phyloP scores from a whole-genome alignment of 768 basidiomycete genomes.

The Pleurotus tuoliensis region DNA sequence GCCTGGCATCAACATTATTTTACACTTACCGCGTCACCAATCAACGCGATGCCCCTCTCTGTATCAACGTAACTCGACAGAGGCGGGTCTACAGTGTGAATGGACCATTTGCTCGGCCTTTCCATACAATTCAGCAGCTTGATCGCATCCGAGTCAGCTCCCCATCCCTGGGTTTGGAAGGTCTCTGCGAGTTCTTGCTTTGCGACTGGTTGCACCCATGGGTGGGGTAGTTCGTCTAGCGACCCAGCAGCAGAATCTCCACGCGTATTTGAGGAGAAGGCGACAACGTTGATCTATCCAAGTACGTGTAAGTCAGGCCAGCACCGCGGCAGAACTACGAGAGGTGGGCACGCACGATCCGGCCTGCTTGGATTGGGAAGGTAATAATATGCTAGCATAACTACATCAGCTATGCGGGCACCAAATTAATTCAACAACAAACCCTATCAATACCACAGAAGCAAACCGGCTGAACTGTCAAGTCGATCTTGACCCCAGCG shows the following conservation, averaged over 20 bases:
- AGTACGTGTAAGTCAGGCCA: not conserved
- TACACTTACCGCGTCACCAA: constrained; percentile 48
- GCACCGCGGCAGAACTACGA: not conserved
- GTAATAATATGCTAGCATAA: constrained; percentile 45
- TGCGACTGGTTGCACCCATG: constrained; percentile 40
- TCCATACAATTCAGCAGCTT: constrained; percentile 38
- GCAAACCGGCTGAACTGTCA: constrained; percentile 31
- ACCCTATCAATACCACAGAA: constrained; percentile 47
- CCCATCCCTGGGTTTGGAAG: constrained; percentile 37
- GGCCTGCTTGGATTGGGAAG: constrained; percentile 41
- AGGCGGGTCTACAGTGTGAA: constrained; percentile 45
- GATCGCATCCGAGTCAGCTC: constrained; percentile 30
- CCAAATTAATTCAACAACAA: constrained; percentile 5
- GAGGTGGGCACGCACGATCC: constrained; percentile 29
- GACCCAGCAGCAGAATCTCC: constrained; percentile 14
- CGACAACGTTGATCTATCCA: constrained; percentile 43
- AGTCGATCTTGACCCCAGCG: constrained; percentile 38
- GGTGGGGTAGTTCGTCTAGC: constrained; percentile 18
- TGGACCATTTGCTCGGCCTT: constrained; percentile 46
- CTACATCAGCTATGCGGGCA: not conserved
- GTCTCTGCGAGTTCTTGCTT: constrained; percentile 39
- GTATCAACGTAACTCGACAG: constrained; percentile 37
- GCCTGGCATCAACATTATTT: too few relatives aligned
- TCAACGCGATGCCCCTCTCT: constrained; percentile 36
- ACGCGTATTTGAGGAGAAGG: constrained; percentile 31